Conservation (phyloP, 352 stramenopile genomes). For the Phytophthora uliginosa region DNA sequence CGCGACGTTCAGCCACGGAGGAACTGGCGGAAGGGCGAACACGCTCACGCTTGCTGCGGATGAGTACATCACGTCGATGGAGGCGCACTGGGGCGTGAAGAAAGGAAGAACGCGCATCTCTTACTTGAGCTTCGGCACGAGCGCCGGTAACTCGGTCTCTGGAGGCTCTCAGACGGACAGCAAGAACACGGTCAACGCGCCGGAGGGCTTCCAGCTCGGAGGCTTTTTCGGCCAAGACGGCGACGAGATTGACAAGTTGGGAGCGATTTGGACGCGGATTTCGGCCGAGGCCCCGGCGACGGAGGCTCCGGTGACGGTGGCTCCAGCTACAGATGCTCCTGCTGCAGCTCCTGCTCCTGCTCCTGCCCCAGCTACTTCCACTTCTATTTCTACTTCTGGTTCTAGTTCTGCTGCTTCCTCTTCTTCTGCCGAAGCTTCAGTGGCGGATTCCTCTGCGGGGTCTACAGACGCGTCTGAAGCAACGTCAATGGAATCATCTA, state of each 20-base stretch:
- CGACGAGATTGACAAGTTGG: conserved; percentile 30
- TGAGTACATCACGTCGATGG: conserved; percentile 36
- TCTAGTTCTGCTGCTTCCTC: neutral
- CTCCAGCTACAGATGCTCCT: neutral
- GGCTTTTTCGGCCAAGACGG: conserved; percentile 34
- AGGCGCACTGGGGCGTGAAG: conserved; percentile 34
- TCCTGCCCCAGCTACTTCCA: neutral
- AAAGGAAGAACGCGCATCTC: conserved; percentile 30
- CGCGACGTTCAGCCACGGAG: no score
- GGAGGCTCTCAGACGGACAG: conserved; percentile 24
- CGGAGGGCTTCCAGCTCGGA: conserved; percentile 38
- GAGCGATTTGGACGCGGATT: conserved; percentile 36
- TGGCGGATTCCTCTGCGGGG: neutral
- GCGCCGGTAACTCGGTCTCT: conserved; percentile 21
- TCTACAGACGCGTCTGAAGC: conserved; percentile 10
- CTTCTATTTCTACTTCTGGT: neutral
- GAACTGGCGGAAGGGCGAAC: neutral
- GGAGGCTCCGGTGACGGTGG: neutral
- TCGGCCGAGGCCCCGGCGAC: conserved; percentile 14
- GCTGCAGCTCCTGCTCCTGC: neutral
- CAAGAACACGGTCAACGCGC: conserved; percentile 28
- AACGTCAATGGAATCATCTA: neutral
- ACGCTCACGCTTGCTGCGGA: neutral
- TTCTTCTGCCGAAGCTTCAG: neutral
- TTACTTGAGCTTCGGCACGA: conserved; percentile 32